These are phyloP conservation scores for Helianthus tuberosus DNA, from an alignment of 129 eudicot species.

Conservation along the genomic window DNA sequence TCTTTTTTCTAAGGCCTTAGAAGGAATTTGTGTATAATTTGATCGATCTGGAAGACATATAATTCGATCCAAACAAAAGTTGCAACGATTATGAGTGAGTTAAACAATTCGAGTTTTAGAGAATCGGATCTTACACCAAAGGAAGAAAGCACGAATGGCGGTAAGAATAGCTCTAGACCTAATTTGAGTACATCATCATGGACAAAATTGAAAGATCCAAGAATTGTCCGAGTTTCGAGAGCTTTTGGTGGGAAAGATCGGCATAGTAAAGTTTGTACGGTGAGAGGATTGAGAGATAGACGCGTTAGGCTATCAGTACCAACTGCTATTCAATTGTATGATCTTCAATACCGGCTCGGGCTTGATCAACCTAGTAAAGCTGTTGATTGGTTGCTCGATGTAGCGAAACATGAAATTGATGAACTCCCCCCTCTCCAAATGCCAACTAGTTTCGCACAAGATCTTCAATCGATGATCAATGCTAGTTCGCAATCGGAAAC, in stretches of 20 bases:
- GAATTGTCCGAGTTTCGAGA: conserved; percentile 83
- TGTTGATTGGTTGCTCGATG: conserved; percentile 87
- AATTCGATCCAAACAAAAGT: background rate
- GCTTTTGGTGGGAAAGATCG: conserved; percentile 93
- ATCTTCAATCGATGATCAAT: conserved; percentile 39
- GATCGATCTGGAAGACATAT: background rate
- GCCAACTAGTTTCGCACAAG: conserved; percentile 44
- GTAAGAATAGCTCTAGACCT: conserved; percentile 25
- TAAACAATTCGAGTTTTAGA: conserved; percentile 34
- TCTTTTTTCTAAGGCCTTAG: background rate
- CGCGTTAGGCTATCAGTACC: conserved; percentile 84
- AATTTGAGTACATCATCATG: conserved; percentile 55
- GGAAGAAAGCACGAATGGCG: conserved; percentile 38
- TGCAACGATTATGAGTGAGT: conserved; percentile 26
- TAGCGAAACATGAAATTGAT: conserved; percentile 75
- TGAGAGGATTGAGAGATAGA: conserved; percentile 83
- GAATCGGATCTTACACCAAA: conserved; percentile 31
- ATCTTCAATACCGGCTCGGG: conserved; percentile 91
- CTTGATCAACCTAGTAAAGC: conserved; percentile 89
- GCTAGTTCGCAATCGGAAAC: conserved; percentile 35
- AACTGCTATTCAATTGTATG: conserved; percentile 85
- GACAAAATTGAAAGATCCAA: conserved; percentile 81
- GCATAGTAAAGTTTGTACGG: conserved; percentile 92
- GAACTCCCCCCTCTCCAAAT: conserved; percentile 86
- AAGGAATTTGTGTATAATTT: background rate